These are phyloP conservation scores for Naegleria fowleri DNA, from an alignment of 208 protist species.

Conservation along the genomic window DNA sequence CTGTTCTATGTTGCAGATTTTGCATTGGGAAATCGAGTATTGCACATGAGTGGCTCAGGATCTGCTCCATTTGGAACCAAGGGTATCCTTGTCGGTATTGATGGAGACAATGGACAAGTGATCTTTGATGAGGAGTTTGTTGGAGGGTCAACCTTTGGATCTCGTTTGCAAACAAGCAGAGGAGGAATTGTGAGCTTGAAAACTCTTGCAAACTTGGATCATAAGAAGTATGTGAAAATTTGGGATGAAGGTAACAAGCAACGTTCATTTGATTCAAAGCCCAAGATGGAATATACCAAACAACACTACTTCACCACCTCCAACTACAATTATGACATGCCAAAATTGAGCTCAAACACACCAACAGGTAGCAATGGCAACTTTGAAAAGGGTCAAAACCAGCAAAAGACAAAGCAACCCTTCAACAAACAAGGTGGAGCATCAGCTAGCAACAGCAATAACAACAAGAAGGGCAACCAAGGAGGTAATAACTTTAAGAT, in stretches of 20 bases:
- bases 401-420: background rate
- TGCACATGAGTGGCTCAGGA: background rate
- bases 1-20: background rate
- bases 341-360: background rate
- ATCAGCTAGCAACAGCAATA: too few relatives aligned
- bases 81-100: background rate
- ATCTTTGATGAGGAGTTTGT: slow-evolving; percentile 24
- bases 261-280: background rate
- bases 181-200: background rate
- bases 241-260: background rate
- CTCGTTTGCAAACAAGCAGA: background rate
- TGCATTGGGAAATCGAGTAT: background rate
- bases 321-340: background rate
- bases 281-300: background rate
- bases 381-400: background rate
- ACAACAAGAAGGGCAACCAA: background rate
- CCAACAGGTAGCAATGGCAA: background rate
- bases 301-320: background rate
- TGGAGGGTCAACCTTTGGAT: background rate
- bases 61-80: background rate
- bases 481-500: background rate
- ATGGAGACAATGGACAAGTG: background rate
- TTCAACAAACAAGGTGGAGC: background rate
- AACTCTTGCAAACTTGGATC: background rate
- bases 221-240: background rate